These are phyloP conservation scores for Cystofilobasidium macerans DNA, from an alignment of 768 basidiomycete species.

Conservation along the genomic window DNA sequence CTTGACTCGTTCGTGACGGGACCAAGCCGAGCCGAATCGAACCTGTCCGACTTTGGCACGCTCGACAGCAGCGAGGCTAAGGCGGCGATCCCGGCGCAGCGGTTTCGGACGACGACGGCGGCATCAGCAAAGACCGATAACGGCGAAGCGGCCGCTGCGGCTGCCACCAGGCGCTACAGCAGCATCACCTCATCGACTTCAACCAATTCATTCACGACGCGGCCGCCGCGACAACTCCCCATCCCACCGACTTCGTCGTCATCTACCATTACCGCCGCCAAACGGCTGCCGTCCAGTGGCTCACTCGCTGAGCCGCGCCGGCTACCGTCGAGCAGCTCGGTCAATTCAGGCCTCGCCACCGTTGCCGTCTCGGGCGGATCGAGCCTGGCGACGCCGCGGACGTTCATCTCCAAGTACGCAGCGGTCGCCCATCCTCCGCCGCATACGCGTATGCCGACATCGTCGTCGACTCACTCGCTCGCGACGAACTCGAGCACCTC, in stretches of 20 bases:
- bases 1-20: constrained; percentile 20
- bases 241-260: constrained; percentile 30
- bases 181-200: constrained; percentile 12
- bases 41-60: constrained; percentile 20
- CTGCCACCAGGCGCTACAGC: constrained; percentile 2
- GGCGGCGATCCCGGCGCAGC: neutral
- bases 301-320: constrained; percentile 5
- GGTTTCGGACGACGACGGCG: neutral
- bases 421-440: neutral
- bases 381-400: constrained; percentile 29
- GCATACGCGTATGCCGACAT: constrained; percentile 29
- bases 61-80: neutral
- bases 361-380: constrained; percentile 28
- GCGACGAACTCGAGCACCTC: constrained; percentile 20
- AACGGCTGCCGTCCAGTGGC: neutral
- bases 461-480: constrained; percentile 30
- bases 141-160: neutral
- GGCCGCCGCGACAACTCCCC: constrained; percentile 19
- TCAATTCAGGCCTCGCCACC: constrained; percentile 20
- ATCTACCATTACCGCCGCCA: constrained; percentile 30
- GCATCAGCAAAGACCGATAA: neutral
- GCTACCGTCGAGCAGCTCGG: constrained; percentile 26
- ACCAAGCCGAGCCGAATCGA: constrained; percentile 11
- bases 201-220: constrained; percentile 18
- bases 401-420: constrained; percentile 33